Evolutionary conservation across 2,329 filamentous ascomycete genomes (phyloP).

Genomic region (Cladosporium velox): DNA sequence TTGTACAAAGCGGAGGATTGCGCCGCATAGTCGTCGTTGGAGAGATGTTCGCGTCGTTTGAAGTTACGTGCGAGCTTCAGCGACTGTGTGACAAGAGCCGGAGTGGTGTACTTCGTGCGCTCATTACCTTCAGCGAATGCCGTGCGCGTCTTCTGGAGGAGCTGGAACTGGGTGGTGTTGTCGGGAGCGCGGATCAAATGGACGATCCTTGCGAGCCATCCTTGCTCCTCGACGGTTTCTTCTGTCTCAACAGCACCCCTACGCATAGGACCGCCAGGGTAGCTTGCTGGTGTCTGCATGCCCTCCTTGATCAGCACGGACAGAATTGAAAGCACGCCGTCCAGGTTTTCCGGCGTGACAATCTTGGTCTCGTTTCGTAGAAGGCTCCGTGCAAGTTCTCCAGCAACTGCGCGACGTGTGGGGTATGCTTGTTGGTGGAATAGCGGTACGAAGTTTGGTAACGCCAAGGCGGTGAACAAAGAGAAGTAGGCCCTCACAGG

Average conservation of each 20-base stretch:
- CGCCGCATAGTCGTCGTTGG: constrained; percentile 71
- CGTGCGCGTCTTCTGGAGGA: constrained; percentile 84
- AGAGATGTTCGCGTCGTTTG: constrained; percentile 87
- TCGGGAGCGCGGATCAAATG: constrained; percentile 81
- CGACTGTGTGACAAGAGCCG: constrained; percentile 84
- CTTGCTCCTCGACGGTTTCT: constrained; percentile 96
- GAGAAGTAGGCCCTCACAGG: constrained; percentile 88
- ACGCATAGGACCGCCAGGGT: constrained; percentile 74
- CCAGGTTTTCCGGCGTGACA: constrained; percentile 73
- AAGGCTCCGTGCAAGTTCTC: constrained; percentile 81
- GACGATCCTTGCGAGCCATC: constrained; percentile 89
- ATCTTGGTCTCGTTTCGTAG: constrained; percentile 80
- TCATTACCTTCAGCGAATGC: constrained; percentile 91
- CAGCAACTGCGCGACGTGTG: constrained; percentile 85
- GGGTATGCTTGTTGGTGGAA: constrained; percentile 90
- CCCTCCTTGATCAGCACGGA: constrained; percentile 94
- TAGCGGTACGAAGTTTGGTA: constrained; percentile 89
- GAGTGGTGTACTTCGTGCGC: constrained; percentile 92
- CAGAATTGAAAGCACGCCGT: constrained; percentile 84
- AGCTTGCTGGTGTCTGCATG: constrained; percentile 75
- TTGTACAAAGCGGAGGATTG: constrained; percentile 85
- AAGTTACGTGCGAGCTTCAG: constrained; percentile 86
- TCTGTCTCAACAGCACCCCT: constrained; percentile 83
- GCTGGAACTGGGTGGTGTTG: constrained; percentile 87
- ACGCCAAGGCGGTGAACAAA: constrained; percentile 90